phyloP scores from a whole-genome alignment of 495 filamentous ascomycete genomes.

The Penicillium lividum region DNA sequence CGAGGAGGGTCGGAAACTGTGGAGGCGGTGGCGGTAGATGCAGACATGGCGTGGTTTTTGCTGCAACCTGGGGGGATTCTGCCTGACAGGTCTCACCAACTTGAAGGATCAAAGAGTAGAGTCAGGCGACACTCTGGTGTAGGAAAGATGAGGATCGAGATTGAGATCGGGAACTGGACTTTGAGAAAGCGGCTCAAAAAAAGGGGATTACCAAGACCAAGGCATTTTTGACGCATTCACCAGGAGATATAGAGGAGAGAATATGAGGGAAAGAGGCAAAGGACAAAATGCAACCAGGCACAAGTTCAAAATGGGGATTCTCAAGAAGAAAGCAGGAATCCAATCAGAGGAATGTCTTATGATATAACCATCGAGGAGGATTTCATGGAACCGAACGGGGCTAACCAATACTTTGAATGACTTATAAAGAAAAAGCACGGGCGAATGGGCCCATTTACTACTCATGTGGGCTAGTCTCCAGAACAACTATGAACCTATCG shows the following conservation, averaged over 20 bases:
- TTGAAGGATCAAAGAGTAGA: not conserved
- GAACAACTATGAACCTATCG: not conserved
- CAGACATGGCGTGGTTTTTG: conserved; percentile 26
- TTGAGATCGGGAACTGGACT: conserved; percentile 3
- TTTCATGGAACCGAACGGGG: not conserved
- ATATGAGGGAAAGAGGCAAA: not conserved
- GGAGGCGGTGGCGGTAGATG: conserved; percentile 46
- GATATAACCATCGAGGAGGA: not conserved
- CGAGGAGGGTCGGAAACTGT: conserved; percentile 43
- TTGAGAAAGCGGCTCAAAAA: not conserved
- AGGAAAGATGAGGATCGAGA: too few species aligned
- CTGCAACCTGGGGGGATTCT: not conserved
- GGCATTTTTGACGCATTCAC: too few species aligned
- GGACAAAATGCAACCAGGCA: not conserved
- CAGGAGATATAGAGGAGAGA: not conserved
- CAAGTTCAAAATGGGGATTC: too few species aligned
- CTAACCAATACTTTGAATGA: not conserved
- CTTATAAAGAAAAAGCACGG: not conserved
- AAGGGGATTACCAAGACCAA: not conserved
- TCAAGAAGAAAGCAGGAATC: not conserved
- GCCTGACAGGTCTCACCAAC: not conserved
- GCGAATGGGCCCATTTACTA: not conserved
- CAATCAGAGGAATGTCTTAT: not conserved
- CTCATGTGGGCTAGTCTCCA: not conserved
- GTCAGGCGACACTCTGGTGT: too few species aligned